Percentiles rank a stretch among this genome's conserved stretches.
These are phyloP conservation scores for Sesbania bispinosa DNA, from an alignment of 306 rosid genomes.

Conservation along the genomic window DNA sequence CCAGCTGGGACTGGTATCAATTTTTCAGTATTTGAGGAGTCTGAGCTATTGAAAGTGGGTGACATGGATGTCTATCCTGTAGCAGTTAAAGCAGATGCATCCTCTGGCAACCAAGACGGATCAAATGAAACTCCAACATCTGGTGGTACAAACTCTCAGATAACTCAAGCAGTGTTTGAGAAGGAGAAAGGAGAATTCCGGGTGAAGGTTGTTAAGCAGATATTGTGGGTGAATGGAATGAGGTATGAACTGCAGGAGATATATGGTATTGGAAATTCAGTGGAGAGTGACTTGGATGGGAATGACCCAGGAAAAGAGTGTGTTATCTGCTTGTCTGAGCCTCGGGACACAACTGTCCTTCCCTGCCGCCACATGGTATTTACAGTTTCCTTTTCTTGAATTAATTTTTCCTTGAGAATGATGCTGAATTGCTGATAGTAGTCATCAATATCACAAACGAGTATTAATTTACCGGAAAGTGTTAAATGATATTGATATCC, in stretches of 20 bases:
- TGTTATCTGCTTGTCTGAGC: conserved; percentile 96
- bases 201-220: conserved; percentile 81
- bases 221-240: conserved; percentile 80
- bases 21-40: conserved; percentile 62
- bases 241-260: conserved; percentile 97
- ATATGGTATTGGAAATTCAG: conserved; percentile 92
- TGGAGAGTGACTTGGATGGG: conserved; percentile 73
- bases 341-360: conserved; percentile 90
- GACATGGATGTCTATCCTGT: conserved; percentile 69
- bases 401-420: conserved; percentile 14
- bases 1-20: conserved; percentile 75
- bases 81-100: conserved; percentile 85
- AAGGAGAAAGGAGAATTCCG: conserved; percentile 83
- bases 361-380: conserved; percentile 99
- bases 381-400: not conserved
- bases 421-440: too few relatives aligned
- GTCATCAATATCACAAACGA: too few relatives aligned
- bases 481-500: too few relatives aligned
- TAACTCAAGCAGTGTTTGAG: conserved; percentile 88
- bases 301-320: conserved; percentile 96
- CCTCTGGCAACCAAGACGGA: conserved; percentile 41
- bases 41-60: conserved; percentile 59
- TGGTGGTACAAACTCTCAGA: conserved; percentile 61
- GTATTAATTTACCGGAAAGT: too few relatives aligned
- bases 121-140: conserved; percentile 48